A percentile compares a stretch with the other conserved stretches of the same genome.
Evolutionary conservation across 495 filamentous ascomycete genomes (phyloP).

Genomic region (Talaromyces stipitatus): DNA sequence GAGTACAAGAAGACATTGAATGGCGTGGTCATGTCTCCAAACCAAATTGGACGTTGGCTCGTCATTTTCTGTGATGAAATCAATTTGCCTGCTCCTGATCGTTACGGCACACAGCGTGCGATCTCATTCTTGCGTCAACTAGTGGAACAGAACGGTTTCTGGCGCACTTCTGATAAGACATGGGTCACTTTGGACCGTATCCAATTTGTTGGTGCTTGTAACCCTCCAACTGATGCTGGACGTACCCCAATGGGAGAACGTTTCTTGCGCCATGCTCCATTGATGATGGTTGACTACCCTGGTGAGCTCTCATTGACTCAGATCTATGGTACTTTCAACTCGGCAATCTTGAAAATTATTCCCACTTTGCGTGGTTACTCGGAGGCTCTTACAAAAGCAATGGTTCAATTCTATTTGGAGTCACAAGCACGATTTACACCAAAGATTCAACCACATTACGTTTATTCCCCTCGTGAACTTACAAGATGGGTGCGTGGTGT

Average conservation of each 20-base stretch:
- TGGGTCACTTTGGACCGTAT: constrained; percentile 98
- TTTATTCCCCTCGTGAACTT: constrained; percentile 97
- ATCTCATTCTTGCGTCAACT: constrained; percentile 96
- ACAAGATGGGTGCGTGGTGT: constrained; percentile 95
- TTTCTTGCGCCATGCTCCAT: constrained; percentile 89
- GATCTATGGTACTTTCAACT: constrained; percentile 99
- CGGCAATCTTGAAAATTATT: constrained; percentile 90
- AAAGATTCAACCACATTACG: constrained; percentile 95
- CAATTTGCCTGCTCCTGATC: constrained; percentile 96
- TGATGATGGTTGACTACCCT: constrained; percentile 99
- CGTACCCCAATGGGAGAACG: constrained; percentile 88
- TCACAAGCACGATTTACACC: constrained; percentile 91
- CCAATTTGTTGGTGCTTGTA: constrained; percentile 98
- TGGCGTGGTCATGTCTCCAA: constrained; percentile 90
- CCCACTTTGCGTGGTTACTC: constrained; percentile 91
- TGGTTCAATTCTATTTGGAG: constrained; percentile 94
- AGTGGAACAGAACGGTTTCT: constrained; percentile 98
- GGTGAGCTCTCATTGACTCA: constrained; percentile 89
- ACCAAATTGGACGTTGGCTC: constrained; percentile 94
- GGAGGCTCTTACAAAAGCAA: constrained; percentile 89
- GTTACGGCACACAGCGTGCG: constrained; percentile 92
- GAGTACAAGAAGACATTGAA: constrained; percentile 98
- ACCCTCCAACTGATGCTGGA: constrained; percentile 96
- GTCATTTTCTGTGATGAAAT: constrained; percentile 99
- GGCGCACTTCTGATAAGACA: constrained; percentile 92